Evolutionary conservation across 1,284 basidiomycete species (phyloP), one percentile per base, ranked within the genome.

Genomic region (Cronartium ribicola): DNA sequence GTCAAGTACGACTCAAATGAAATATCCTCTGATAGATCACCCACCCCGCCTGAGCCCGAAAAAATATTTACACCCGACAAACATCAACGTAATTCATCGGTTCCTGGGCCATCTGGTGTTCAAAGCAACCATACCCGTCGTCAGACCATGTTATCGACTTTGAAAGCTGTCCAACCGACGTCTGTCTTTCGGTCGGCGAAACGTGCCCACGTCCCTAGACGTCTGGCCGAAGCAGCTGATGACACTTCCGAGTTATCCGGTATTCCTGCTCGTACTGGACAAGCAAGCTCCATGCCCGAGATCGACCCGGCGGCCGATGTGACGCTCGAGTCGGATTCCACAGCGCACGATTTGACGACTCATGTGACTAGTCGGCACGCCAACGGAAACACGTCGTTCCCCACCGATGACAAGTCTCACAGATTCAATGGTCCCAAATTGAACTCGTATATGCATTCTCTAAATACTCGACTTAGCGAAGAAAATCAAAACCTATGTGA

Each of bases 381-480:
- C n/a, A 70, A 64, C 8, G 89, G 87, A 51, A 93, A 93, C 78
- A 89, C 89, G 14, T 92, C 90, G 7, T 90, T 92, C 76, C 79
- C 78, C 0, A 72, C 76, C 8, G 76, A 69, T 20, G 69, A 75
- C 1, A 90, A 91, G 79, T 88, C 89, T 46, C 85, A 51, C 86
- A 84, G 89, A 37, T 92, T 92, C 81, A 90, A 93, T 80, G 88
- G 89, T 2, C 85, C 84, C 11, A 93, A 91, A 81, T 81, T 93
- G 77, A 92, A 92, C 77, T 84, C 85, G 6, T 93, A 92, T 80
- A 80, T 93, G 78, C 89, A 92, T 80, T 87, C 88, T 11, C 83
- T 93, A 72, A 93, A 93, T 80, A 83, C 87, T 61, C 85, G 88
- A 66, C 80, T 93, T 69, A 88, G 90, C 76, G 88, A 91, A 79